Percentiles rank a stretch among this genome's conserved stretches.
Conservation (phyloP, 331 rosid species). For the Erythrophleum ivorense region DNA sequence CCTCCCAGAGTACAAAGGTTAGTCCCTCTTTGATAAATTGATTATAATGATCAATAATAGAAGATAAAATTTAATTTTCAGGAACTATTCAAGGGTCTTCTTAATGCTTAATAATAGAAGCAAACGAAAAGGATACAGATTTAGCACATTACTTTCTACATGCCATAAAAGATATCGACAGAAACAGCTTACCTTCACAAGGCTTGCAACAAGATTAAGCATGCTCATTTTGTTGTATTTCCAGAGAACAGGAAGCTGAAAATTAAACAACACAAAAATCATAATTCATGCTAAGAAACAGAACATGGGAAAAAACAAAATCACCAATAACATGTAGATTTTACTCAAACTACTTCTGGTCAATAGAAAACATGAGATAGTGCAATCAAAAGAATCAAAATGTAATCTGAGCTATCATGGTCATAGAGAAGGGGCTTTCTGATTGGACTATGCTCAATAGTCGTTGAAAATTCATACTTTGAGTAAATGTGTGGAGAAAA, state of each 20-base stretch:
- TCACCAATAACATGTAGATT: conserved; percentile 15
- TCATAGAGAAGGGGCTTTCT: neutral
- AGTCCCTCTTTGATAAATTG: neutral
- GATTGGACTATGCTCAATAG: conserved; percentile 9
- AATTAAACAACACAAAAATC: conserved; percentile 34
- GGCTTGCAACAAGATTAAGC: conserved; percentile 87
- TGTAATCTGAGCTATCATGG: conserved; percentile 1
- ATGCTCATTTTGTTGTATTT: conserved; percentile 90
- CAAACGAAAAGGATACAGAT: conserved; percentile 25
- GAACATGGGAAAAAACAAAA: neutral
- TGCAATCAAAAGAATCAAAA: conserved; percentile 19
- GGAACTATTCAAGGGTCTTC: neutral
- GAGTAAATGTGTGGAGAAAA: conserved; percentile 10
- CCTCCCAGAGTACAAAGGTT: neutral
- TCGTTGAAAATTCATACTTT: neutral
- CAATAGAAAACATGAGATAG: neutral
- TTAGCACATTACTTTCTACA: conserved; percentile 6
- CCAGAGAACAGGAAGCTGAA: conserved; percentile 89
- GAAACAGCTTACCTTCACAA: conserved; percentile 68
- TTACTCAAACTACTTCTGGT: neutral
- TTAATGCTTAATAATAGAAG: neutral
- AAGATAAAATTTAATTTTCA: neutral
- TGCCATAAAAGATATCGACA: conserved; percentile 28
- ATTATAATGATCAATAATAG: neutral
- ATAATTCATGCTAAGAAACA: conserved; percentile 10